Percentiles rank a stretch among this genome's conserved stretches.
phyloP scores from a whole-genome alignment of 805 yeast species.

The Myxozyma lipomycoides region DNA sequence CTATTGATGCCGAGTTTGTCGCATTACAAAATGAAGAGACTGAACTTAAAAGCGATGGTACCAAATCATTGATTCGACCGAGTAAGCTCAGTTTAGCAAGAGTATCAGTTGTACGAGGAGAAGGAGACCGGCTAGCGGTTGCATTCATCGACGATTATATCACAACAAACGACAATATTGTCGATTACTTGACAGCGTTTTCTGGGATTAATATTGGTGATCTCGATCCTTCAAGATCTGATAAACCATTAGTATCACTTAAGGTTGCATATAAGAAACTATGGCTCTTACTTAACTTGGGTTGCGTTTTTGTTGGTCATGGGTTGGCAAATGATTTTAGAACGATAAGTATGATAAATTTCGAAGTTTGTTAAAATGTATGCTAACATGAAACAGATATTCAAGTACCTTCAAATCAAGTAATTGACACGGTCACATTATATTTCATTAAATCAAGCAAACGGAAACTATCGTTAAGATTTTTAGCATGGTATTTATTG shows the following conservation, averaged over 20 bases:
- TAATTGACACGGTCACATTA: conserved; percentile 81
- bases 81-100: conserved; percentile 76
- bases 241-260: conserved; percentile 66
- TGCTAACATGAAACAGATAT: conserved; percentile 42
- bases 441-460: conserved; percentile 61
- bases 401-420: conserved; percentile 79
- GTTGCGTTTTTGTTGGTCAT: conserved; percentile 93
- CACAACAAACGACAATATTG: conserved; percentile 59
- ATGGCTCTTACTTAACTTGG: conserved; percentile 85
- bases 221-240: conserved; percentile 63
- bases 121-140: conserved; percentile 59
- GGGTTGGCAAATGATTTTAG: conserved; percentile 88
- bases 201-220: conserved; percentile 96
- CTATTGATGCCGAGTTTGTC: conserved; percentile 97
- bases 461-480: conserved; percentile 69
- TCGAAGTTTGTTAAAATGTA: not conserved
- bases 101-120: conserved; percentile 70
- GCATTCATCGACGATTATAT: conserved; percentile 94
- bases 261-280: conserved; percentile 74
- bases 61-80: conserved; percentile 66
- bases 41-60: conserved; percentile 72
- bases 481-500: conserved; percentile 75
- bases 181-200: conserved; percentile 81
- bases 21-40: conserved; percentile 69
- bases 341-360: conserved; percentile 52